Evolutionary conservation across 805 yeast species (phyloP).

Genomic region (Myxozyma mucilagina): DNA sequence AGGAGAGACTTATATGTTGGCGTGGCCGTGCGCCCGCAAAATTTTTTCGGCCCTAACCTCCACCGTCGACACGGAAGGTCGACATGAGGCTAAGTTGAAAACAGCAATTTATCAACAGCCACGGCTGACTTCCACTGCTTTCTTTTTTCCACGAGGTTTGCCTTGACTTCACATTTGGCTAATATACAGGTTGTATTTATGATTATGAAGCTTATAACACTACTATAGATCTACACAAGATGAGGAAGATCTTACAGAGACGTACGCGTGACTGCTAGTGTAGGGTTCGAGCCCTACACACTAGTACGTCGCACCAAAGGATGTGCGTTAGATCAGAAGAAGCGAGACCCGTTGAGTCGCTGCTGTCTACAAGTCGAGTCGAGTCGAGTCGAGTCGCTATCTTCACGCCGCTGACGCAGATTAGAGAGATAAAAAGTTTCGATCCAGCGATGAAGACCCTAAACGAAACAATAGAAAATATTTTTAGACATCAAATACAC

Average conservation of each 20-base stretch:
- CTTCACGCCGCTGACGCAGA: slow-evolving; percentile 10
- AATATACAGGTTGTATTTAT: too few species aligned
- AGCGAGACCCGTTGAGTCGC: not conserved
- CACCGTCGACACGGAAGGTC: slow-evolving; percentile 1
- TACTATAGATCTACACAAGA: too few species aligned
- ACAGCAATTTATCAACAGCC: not conserved
- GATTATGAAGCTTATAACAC: too few species aligned
- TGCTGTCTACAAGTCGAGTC: not conserved
- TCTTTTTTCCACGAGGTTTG: not conserved
- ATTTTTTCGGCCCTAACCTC: slow-evolving; percentile 1
- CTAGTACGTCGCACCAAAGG: too few species aligned
- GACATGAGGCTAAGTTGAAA: not conserved
- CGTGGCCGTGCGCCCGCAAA: slow-evolving; percentile 10
- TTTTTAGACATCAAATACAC: too few species aligned
- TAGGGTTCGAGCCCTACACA: not conserved
- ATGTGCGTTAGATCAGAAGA: not conserved
- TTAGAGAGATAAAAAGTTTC: not conserved
- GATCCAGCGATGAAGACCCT: not conserved
- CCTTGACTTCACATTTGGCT: not conserved
- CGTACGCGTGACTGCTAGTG: not conserved
- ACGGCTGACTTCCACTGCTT: not conserved
- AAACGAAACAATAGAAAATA: too few species aligned
- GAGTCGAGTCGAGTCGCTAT: slow-evolving; percentile 2
- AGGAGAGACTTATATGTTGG: slow-evolving; percentile 19
- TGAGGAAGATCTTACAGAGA: not conserved